These are phyloP conservation scores for Gnomoniopsis sp. DNA, from an alignment of 2,329 filamentous ascomycete genomes.

Conservation along the genomic window DNA sequence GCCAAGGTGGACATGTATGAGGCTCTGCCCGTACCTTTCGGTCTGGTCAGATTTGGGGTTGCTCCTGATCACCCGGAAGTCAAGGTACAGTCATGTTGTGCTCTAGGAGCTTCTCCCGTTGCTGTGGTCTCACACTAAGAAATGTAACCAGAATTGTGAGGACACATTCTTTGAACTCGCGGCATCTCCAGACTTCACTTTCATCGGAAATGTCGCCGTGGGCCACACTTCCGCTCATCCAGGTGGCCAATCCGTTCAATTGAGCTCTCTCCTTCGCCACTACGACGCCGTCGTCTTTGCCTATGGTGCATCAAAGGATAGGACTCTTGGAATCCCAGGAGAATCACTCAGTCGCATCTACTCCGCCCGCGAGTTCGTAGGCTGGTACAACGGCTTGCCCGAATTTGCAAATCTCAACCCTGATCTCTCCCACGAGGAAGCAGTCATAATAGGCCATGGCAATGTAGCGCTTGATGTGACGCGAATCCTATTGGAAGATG, in stretches of 20 bases:
- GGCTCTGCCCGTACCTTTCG: constrained; percentile 85
- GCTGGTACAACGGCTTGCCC: constrained; percentile 96
- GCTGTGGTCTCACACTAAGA: constrained; percentile 1
- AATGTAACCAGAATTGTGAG: constrained; percentile 72
- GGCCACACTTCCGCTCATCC: constrained; percentile 47
- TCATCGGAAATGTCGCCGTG: constrained; percentile 84
- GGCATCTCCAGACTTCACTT: constrained; percentile 76
- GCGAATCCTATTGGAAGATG: constrained; percentile 74
- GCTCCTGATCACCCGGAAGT: constrained; percentile 99
- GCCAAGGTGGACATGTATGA: constrained; percentile 94
- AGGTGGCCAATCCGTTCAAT: constrained; percentile 53
- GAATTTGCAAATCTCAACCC: constrained; percentile 72
- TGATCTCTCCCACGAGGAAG: constrained; percentile 71
- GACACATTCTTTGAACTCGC: constrained; percentile 91
- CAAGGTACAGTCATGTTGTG: constrained; percentile 58
- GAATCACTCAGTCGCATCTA: constrained; percentile 74
- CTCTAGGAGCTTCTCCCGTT: background rate
- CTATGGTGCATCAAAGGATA: constrained; percentile 86
- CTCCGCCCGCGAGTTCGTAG: constrained; percentile 89
- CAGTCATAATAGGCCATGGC: constrained; percentile 87
- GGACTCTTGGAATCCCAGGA: constrained; percentile 72
- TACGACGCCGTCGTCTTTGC: constrained; percentile 92
- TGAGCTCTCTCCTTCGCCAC: constrained; percentile 68
- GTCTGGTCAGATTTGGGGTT: constrained; percentile 88
- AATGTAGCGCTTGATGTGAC: constrained; percentile 96